These are phyloP conservation scores for Aspergillus sp. DNA, from an alignment of 2,329 filamentous ascomycete genomes.

Conservation along the genomic window DNA sequence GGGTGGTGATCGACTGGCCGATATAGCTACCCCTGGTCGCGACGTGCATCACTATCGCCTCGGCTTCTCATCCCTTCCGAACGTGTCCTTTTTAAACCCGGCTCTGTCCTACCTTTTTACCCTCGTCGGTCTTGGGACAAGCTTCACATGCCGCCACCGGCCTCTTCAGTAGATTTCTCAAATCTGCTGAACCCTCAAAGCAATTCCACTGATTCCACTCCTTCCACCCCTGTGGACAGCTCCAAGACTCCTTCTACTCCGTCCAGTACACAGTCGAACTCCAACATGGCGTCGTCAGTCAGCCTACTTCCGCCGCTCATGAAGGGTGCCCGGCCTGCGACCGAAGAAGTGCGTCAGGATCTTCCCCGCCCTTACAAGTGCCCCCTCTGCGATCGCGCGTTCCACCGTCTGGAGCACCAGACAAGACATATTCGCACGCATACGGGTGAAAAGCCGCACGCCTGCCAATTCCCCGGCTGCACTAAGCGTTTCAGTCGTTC, in stretches of 20 bases:
- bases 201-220: slow-evolving; percentile 29
- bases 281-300: slow-evolving; percentile 47
- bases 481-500: slow-evolving; percentile 96
- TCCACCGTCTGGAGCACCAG: slow-evolving; percentile 96
- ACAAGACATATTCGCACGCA: slow-evolving; percentile 90
- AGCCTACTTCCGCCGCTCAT: slow-evolving; percentile 48
- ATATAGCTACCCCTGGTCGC: slow-evolving; percentile 28
- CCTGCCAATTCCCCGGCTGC: slow-evolving; percentile 92
- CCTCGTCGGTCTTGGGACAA: slow-evolving; percentile 20
- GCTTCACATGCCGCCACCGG: slow-evolving; percentile 72
- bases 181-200: slow-evolving; percentile 70
- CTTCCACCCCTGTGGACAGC: slow-evolving; percentile 26
- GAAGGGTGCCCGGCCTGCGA: slow-evolving; percentile 55
- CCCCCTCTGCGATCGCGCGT: slow-evolving; percentile 95
- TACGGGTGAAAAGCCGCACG: slow-evolving; percentile 97
- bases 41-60: slow-evolving; percentile 25
- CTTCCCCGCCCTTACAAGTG: slow-evolving; percentile 97
- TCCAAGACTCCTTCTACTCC: slow-evolving; percentile 32
- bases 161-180: slow-evolving; percentile 72
- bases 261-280: slow-evolving; percentile 29
- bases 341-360: slow-evolving; percentile 68
- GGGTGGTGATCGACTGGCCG: slow-evolving; percentile 32
- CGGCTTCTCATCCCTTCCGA: slow-evolving; percentile 22
- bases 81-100: slow-evolving; percentile 13
- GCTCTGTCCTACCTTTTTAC: slow-evolving; percentile 21